Percentiles rank a stretch among this genome's conserved stretches.
These are phyloP conservation scores for Silene uniflora DNA, from an alignment of 148 eudicot species.

Conservation along the genomic window DNA sequence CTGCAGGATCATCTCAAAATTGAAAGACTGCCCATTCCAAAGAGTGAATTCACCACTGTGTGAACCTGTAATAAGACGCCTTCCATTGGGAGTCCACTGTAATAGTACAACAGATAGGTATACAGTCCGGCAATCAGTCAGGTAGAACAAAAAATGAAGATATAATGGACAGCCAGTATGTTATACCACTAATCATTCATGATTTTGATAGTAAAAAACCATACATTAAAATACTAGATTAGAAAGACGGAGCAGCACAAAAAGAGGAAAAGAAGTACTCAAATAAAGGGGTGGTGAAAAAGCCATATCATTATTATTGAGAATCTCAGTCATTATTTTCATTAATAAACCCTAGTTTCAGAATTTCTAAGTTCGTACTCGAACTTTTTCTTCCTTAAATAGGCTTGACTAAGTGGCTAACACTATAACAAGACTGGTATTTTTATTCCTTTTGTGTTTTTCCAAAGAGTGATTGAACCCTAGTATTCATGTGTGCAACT, in stretches of 20 bases:
- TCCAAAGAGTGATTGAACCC: too few relatives aligned
- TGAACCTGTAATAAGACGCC: constrained; percentile 96
- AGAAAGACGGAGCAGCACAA: not conserved
- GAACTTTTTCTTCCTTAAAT: not conserved
- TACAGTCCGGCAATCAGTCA: constrained; percentile 8
- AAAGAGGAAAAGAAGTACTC: not conserved
- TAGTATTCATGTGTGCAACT: too few relatives aligned
- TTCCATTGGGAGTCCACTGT: constrained; percentile 98
- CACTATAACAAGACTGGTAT: not conserved
- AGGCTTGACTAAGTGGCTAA: not conserved
- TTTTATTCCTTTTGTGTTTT: too few relatives aligned
- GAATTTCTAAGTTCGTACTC: not conserved
- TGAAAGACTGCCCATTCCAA: constrained; percentile 97
- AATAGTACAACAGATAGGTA: constrained; percentile 28
- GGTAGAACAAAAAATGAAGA: not conserved
- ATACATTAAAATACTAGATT: not conserved
- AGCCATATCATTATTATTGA: not conserved
- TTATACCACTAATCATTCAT: not conserved
- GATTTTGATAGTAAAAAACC: not conserved
- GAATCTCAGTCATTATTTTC: not conserved
- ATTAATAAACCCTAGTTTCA: not conserved
- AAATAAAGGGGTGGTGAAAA: not conserved
- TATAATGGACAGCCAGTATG: not conserved
- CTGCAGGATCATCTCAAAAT: constrained; percentile 99
- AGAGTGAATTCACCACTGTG: constrained; percentile 98